Evolutionary conservation across 1,284 basidiomycete species (phyloP), one percentile per base, ranked within the genome.

Genomic region (Irpex rosettiformis): DNA sequence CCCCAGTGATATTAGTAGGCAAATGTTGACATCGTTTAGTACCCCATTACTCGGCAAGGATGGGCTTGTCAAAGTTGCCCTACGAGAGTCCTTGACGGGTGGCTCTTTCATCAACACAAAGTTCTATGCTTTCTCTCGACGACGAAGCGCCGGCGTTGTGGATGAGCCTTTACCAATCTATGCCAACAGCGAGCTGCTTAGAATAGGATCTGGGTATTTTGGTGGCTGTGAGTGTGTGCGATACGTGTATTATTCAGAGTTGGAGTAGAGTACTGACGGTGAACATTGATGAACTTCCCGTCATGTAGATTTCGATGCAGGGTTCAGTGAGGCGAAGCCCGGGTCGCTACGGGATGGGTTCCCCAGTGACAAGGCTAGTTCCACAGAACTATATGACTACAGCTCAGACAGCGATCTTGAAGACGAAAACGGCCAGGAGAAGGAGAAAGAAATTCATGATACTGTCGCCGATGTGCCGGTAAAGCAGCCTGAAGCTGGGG

Each of bases 51-150:
- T 10, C 13, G 48, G 27, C 27, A 51, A 51, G 48, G 7, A 43
- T n/a, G 8, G 10, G 10, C 45, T 61, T 25, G 52, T 57, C 28
- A 21, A 61, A 21, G 52, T 47, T 3, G 56, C 56, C 8, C 42
- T 52, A 22, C 27, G 53, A 30, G 1, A 16, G 5, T 54, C 54
- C 2, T 1, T 62, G 16, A 40, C 8, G 4, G 47, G 13, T 3
- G 58, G 61, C 13, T 47, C 18, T 4, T 63, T 61, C 56, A 28
- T 61, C 53, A 58, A 65, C 45, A 61, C 58, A 7, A 63, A 61
- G 33, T 60, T 65, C 52, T 63, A 61, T 24, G 60, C 55, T 2
- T 65, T 57, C 55, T 63, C 64, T 16, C 42, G 60, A 16, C 52
- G 59, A 22, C 33, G 27, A 18, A 24, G 43, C 11, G 42, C 47